Evolutionary conservation across 129 eudicot genomes (phyloP), one percentile per base, ranked within the genome.

Genomic region (Oenanthe sinensis): DNA sequence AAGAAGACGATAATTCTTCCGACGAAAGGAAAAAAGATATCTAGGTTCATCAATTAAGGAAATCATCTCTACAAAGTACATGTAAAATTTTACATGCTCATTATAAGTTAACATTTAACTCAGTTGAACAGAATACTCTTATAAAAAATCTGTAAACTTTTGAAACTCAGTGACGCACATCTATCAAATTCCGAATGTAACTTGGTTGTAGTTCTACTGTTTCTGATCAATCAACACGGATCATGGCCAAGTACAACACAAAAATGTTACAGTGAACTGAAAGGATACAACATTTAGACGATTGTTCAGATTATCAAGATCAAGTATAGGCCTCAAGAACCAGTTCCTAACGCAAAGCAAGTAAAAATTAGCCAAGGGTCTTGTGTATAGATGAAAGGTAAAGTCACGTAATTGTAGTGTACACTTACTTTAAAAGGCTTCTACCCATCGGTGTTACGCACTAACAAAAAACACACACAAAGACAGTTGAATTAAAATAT

Each of bases 401-500:
- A 49, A 52, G 55, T 55, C 37, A 75, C 43, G 45, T 75, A 58
- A 26, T 20, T 45, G 79, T 75, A 80, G 70, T 16, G 49, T 33
- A 71, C 67, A 46, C 75, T 83, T 86, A 96, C 99, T 97, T 90
- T 79, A 95, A 80, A 74, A 95, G 91, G 72, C 98, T 96, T 78
- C 92, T 89, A 40, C 98, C 98, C 91, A 88, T 83, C 58, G 98
- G 96, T 8, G 98, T 95, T 68, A 91, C 97, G 82, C 98, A 92
- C 98, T 96, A 86, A 73, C 75, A 2, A 75, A 73, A 43, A 33
- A 79, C 80, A 65, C 68, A 24, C 65, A n/a, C 33, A 60, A 58
- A 26, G 6, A 79, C 42, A 30, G 72, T 74, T 60, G 80, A 68
- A 65, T 55, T 48, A 7, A 73, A 78, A 30, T 52, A 14, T 43